Evolutionary conservation across 805 yeast species (phyloP).

Genomic region (Yarrowia osloensis): DNA sequence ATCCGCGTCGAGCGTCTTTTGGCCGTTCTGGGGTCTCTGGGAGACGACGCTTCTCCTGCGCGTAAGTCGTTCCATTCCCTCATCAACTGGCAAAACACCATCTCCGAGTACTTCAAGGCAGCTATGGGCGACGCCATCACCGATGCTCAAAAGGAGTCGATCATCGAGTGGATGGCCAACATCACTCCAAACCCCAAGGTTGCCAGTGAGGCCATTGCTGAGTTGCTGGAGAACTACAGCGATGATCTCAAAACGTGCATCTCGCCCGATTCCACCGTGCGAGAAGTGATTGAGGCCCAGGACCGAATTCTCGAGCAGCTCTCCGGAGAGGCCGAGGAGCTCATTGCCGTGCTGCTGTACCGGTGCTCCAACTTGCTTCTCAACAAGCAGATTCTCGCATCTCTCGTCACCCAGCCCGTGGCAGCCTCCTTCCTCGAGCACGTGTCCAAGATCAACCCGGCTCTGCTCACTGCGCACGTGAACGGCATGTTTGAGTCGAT

Average conservation of each 20-base stretch:
- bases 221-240: constrained; percentile 49
- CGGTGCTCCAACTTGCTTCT: constrained; percentile 62
- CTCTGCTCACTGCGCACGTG: constrained; percentile 62
- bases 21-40: constrained; percentile 51
- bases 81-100: constrained; percentile 56
- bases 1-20: constrained; percentile 58
- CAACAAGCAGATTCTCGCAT: constrained; percentile 64
- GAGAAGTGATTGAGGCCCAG: constrained; percentile 8
- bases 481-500: constrained; percentile 48
- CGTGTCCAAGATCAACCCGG: constrained; percentile 62
- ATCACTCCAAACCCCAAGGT: constrained; percentile 50
- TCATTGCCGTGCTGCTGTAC: constrained; percentile 50
- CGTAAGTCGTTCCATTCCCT: constrained; percentile 68
- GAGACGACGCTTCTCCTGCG: constrained; percentile 50
- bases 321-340: neutral
- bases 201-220: constrained; percentile 62
- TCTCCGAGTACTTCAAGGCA: constrained; percentile 51
- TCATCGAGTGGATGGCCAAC: constrained; percentile 40
- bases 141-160: constrained; percentile 13
- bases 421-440: constrained; percentile 60
- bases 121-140: constrained; percentile 24
- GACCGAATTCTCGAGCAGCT: constrained; percentile 2
- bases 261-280: neutral
- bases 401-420: constrained; percentile 49
- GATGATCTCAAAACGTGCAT: constrained; percentile 38